phyloP scores from a whole-genome alignment of 2,329 filamentous ascomycete species.

The Curvularia hawaiiensis region DNA sequence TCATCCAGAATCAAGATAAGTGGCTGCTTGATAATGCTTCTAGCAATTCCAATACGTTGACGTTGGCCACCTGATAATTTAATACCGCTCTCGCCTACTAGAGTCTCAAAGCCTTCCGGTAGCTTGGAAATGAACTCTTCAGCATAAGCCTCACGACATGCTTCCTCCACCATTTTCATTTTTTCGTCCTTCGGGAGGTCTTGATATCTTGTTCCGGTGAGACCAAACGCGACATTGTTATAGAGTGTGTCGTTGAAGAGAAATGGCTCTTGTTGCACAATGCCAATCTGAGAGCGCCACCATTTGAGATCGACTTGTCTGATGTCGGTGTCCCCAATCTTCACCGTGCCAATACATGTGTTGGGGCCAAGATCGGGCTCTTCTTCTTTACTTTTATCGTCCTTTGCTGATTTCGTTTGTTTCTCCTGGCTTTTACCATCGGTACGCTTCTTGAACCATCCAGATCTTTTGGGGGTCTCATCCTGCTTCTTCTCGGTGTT shows the following conservation, averaged over 20 bases:
- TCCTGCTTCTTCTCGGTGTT: neutral
- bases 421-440: slow-evolving; percentile 2
- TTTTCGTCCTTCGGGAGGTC: slow-evolving; percentile 61
- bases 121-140: slow-evolving; percentile 46
- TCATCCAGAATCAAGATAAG: slow-evolving; percentile 75
- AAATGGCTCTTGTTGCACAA: slow-evolving; percentile 50
- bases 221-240: slow-evolving; percentile 48
- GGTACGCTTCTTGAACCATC: slow-evolving; percentile 15
- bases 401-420: neutral
- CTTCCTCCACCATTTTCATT: slow-evolving; percentile 56
- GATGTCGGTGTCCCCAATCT: slow-evolving; percentile 36
- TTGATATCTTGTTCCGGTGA: slow-evolving; percentile 53
- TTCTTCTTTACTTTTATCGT: slow-evolving; percentile 19
- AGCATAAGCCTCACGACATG: slow-evolving; percentile 47
- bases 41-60: slow-evolving; percentile 79
- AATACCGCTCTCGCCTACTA: slow-evolving; percentile 77
- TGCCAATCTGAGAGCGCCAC: slow-evolving; percentile 54
- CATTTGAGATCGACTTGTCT: slow-evolving; percentile 47
- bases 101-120: slow-evolving; percentile 69
- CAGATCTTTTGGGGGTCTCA: slow-evolving; percentile 21
- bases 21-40: slow-evolving; percentile 71
- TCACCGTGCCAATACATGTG: slow-evolving; percentile 42
- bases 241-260: slow-evolving; percentile 49
- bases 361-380: slow-evolving; percentile 32
- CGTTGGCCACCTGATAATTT: slow-evolving; percentile 84